Base-by-base conservation (phyloP, 306 rosid species). In the Cucurbita pepo region DNA sequence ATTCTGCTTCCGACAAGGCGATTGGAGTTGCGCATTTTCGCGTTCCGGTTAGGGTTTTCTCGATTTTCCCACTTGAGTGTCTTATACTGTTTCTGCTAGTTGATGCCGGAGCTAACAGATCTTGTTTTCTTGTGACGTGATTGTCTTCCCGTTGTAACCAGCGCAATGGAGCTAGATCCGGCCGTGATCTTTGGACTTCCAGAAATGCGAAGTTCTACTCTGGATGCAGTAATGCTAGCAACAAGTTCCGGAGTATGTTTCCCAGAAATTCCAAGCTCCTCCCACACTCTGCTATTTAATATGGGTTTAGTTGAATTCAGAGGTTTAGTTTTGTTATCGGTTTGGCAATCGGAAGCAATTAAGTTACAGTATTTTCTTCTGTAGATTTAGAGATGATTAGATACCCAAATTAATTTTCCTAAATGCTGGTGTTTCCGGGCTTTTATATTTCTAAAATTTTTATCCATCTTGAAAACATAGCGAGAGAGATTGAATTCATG, bases 221-320 rank as follows among this genome's bases (percentile, higher is more conserved):
- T 58, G 96, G 97, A 40, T 94, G 99, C 75, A 81, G 92, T 86
- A 85, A 85, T 78, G 81, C 91, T 45, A 89, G 95, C 91, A 80
- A 72, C 77, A 88, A 88, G 83, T 94, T 91, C 83, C 84, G 54
- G 73, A 86, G 99, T 94, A 88, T 76, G 96, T 86, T 63, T 48
- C 64, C 56, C 40, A 10, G 56, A 30, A 30, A 15, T 21, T 40
- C 1, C 25, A 25, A 25, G 25, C 25, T 25, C 25, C 25, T 25
- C 25, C 25, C 25, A 25, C 22, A 45, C 15, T 15, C 21, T 8
- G 8, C 22, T 1, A 10, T 10, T 45, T 56, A 3, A 19, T 56
- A 19, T 22, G 14, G 13, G 21, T 36, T 36, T 8, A 14, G 73
- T 47, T 67, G 43, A 1, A 50, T 25, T 67, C 56, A 25, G 14